A percentile compares a stretch with the other conserved stretches of the same genome.
phyloP scores from a whole-genome alignment of 345 rosid species.

The Passiflora organensis region DNA sequence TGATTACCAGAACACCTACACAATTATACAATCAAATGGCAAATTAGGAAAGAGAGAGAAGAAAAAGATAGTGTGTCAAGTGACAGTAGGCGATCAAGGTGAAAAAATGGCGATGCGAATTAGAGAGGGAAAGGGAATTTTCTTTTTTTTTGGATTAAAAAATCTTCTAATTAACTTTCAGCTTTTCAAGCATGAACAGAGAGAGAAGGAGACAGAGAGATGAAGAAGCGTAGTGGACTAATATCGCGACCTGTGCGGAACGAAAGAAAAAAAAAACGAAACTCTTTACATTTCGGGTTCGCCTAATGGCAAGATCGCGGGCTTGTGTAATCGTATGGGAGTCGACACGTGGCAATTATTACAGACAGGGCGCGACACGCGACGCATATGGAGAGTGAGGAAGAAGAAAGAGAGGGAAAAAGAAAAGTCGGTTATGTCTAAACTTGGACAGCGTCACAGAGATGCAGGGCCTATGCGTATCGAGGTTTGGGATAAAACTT shows the following conservation, averaged over 20 bases:
- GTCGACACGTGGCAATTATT: no score
- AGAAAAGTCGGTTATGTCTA: no score
- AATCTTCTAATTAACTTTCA: background rate
- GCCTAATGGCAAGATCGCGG: no score
- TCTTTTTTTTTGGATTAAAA: background rate
- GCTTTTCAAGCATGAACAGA: constrained; percentile 8
- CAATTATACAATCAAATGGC: background rate
- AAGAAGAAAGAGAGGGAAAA: no score
- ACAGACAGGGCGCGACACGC: no score
- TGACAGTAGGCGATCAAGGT: constrained; percentile 28
- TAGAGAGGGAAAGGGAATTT: background rate
- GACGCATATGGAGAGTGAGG: no score
- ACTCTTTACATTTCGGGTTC: no score
- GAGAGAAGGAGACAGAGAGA: constrained; percentile 1
- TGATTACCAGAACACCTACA: background rate
- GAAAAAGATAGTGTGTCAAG: constrained; percentile 11
- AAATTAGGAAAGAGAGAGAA: background rate
- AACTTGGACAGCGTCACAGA: no score
- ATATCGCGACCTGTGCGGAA: background rate
- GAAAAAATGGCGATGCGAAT: constrained; percentile 5
- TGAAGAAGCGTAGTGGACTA: constrained; percentile 19
- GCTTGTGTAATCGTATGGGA: no score
- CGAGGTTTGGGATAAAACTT: no score
- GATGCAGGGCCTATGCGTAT: no score
- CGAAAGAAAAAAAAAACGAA: no score